Conservation (phyloP, 2,329 filamentous ascomycete genomes). For the Xylariaceae sp. region DNA sequence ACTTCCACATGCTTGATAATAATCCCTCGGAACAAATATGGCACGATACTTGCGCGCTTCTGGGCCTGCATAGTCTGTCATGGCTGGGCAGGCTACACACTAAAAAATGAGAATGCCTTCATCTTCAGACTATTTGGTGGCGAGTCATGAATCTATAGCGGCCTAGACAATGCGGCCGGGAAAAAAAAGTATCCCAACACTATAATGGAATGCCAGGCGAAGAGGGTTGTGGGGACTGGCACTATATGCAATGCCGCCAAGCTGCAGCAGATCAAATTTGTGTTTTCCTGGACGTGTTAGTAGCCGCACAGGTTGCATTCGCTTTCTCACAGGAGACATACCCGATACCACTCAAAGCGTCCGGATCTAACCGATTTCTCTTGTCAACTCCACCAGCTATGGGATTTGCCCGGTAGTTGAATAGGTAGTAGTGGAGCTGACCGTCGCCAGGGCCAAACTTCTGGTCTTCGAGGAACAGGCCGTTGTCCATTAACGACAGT, state of each 20-base stretch:
- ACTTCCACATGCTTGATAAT: conserved; percentile 28
- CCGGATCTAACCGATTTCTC: conserved; percentile 77
- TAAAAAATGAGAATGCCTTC: neutral
- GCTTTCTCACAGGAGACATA: conserved; percentile 69
- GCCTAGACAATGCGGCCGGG: neutral
- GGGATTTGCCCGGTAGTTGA: conserved; percentile 91
- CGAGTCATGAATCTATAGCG: conserved; percentile 5
- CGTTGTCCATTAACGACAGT: conserved; percentile 91
- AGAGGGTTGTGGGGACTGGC: neutral
- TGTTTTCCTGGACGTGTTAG: conserved; percentile 39
- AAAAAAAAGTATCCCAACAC: conserved; percentile 2
- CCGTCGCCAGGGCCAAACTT: conserved; percentile 96
- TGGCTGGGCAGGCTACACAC: conserved; percentile 3
- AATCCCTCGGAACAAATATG: conserved; percentile 19
- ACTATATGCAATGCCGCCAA: conserved; percentile 2
- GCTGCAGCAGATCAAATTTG: conserved; percentile 35
- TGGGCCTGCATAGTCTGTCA: conserved; percentile 3
- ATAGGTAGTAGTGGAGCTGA: conserved; percentile 94
- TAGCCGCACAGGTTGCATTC: conserved; percentile 15
- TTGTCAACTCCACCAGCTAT: conserved; percentile 84
- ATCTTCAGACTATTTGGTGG: conserved; percentile 3
- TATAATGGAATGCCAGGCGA: neutral
- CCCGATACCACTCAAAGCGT: conserved; percentile 83
- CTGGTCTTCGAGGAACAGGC: conserved; percentile 88
- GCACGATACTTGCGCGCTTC: conserved; percentile 4